Conservation (phyloP, 2,329 filamentous ascomycete genomes). For the Pseudocercospora pini-densiflorae region DNA sequence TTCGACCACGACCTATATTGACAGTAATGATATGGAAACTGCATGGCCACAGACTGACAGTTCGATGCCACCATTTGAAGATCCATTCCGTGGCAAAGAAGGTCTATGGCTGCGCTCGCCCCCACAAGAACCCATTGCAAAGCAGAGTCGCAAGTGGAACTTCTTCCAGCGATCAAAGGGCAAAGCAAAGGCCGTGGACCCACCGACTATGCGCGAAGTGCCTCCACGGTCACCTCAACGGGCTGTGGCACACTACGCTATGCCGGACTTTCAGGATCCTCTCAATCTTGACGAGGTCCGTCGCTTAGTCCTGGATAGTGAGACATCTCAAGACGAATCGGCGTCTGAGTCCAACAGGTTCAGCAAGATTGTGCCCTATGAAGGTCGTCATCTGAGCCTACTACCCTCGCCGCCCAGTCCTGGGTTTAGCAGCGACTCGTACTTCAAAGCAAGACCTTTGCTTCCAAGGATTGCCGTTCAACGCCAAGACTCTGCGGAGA, state of each 20-base stretch:
- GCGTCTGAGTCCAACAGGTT: slow-evolving; percentile 18
- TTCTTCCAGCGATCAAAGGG: slow-evolving; percentile 58
- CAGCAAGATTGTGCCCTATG: slow-evolving; percentile 33
- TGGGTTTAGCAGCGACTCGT: slow-evolving; percentile 12
- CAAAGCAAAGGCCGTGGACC: slow-evolving; percentile 33
- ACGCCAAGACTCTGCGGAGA: slow-evolving; percentile 31
- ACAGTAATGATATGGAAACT: slow-evolving; percentile 26
- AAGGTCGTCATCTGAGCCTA: slow-evolving; percentile 31
- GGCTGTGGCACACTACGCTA: slow-evolving; percentile 58
- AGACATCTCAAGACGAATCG: slow-evolving; percentile 30
- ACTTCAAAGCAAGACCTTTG: slow-evolving; percentile 18
- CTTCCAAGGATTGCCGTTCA: slow-evolving; percentile 28
- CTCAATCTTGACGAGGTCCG: slow-evolving; percentile 52
- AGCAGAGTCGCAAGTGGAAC: slow-evolving; percentile 58
- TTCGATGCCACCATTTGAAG: slow-evolving; percentile 16
- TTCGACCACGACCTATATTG: slow-evolving; percentile 8
- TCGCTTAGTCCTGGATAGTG: slow-evolving; percentile 50
- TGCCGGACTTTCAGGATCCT: slow-evolving; percentile 55
- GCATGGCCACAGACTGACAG: slow-evolving; percentile 24
- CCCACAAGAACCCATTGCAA: slow-evolving; percentile 28
- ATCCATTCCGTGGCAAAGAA: slow-evolving; percentile 41
- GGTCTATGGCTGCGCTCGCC: slow-evolving; percentile 41
- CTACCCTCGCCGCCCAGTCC: slow-evolving; percentile 33
- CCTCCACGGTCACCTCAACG: slow-evolving; percentile 13
- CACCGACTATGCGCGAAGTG: slow-evolving; percentile 19